These are phyloP conservation scores for Camelina sativa DNA, from an alignment of 345 rosid species.

Conservation along the genomic window DNA sequence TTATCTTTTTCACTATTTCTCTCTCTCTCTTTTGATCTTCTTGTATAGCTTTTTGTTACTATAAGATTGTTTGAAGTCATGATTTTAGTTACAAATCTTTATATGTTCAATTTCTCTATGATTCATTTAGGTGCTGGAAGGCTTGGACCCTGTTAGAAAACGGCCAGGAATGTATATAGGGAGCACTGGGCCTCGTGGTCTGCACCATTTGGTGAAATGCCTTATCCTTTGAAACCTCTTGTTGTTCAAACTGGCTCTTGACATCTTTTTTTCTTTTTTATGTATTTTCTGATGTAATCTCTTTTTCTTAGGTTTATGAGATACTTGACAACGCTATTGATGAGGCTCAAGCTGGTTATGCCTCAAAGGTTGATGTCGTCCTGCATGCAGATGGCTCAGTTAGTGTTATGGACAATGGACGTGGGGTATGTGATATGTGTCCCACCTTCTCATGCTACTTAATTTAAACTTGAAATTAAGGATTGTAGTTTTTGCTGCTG, in stretches of 20 bases:
- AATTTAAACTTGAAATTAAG: neutral
- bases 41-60: conserved; percentile 3
- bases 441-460: conserved; percentile 19
- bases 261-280: neutral
- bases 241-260: conserved; percentile 8
- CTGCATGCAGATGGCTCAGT: conserved; percentile 80
- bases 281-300: conserved; percentile 18
- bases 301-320: conserved; percentile 78
- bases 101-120: neutral
- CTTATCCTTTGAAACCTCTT: conserved; percentile 9
- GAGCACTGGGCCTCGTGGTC: conserved; percentile 96
- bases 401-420: conserved; percentile 88
- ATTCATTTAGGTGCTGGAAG: conserved; percentile 81
- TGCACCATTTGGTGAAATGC: conserved; percentile 87
- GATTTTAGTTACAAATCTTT: neutral
- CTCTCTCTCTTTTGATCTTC: neutral
- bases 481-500: conserved; percentile 7
- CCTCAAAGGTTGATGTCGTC: conserved; percentile 71
- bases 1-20: neutral
- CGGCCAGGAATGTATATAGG: conserved; percentile 99
- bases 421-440: conserved; percentile 76
- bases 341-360: conserved; percentile 98
- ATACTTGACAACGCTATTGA: conserved; percentile 97
- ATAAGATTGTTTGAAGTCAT: conserved; percentile 3
- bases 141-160: conserved; percentile 95